Percentiles rank a stretch among this genome's conserved stretches.
Conservation (phyloP, 495 filamentous ascomycete species). For the Neurospora africana region DNA sequence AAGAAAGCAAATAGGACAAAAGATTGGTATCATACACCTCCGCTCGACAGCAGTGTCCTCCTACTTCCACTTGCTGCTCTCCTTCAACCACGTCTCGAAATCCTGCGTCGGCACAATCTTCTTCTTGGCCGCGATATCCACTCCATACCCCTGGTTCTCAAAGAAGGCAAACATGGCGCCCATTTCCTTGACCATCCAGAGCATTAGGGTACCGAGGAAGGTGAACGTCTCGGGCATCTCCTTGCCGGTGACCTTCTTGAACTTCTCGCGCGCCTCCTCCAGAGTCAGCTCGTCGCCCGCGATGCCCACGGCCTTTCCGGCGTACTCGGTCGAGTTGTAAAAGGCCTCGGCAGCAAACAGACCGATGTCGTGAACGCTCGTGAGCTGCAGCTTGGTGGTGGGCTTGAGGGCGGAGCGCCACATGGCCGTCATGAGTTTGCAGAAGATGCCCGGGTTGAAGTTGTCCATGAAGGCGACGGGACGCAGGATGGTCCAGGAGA, state of each 20-base stretch:
- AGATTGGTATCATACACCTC: background rate
- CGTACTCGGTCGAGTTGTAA: conserved; percentile 19
- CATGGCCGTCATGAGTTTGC: conserved; percentile 49
- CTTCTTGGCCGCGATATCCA: conserved; percentile 44
- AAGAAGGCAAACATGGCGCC: conserved; percentile 57
- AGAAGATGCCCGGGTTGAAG: conserved; percentile 36
- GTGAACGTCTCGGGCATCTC: conserved; percentile 40
- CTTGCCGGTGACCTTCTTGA: conserved; percentile 38
- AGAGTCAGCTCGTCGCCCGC: conserved; percentile 24
- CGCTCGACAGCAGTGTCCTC: background rate
- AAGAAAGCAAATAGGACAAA: background rate
- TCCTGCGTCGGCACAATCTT: conserved; percentile 44
- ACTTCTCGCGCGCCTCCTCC: conserved; percentile 33
- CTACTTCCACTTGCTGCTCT: conserved; percentile 34
- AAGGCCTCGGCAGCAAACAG: conserved; percentile 51
- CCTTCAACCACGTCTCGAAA: conserved; percentile 51
- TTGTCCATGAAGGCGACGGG: conserved; percentile 62
- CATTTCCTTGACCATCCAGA: conserved; percentile 43
- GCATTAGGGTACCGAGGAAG: conserved; percentile 25
- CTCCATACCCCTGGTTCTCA: conserved; percentile 47
- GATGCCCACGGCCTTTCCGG: conserved; percentile 19
- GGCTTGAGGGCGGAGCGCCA: conserved; percentile 27
- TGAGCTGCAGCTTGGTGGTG: conserved; percentile 44
- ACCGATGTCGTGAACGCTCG: conserved; percentile 54
- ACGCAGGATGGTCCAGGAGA: conserved; percentile 47